A percentile compares a stretch with the other conserved stretches of the same genome.
Evolutionary conservation across 768 basidiomycete species (phyloP).

Genomic region (Suillus clintonianus): DNA sequence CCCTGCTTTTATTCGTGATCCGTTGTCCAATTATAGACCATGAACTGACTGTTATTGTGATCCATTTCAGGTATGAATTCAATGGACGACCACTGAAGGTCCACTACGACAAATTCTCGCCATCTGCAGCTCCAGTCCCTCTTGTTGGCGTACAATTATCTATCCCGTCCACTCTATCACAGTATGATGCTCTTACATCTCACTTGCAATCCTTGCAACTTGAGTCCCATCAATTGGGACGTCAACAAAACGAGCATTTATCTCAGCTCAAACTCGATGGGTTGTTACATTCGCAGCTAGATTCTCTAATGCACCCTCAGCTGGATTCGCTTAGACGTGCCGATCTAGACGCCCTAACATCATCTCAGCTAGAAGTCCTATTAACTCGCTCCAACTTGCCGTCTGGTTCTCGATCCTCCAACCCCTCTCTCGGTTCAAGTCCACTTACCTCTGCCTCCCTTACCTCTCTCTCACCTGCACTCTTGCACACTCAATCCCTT

Average conservation of each 20-base stretch:
- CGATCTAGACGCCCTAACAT: conserved; percentile 25
- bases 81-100: conserved; percentile 88
- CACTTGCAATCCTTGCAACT: conserved; percentile 5
- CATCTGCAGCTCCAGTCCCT: conserved; percentile 30
- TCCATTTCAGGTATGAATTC: conserved; percentile 70
- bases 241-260: conserved; percentile 18
- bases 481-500: conserved; percentile 22
- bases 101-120: conserved; percentile 84
- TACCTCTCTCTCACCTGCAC: conserved; percentile 22
- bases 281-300: conserved; percentile 21
- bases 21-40: not conserved
- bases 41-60: conserved; percentile 6
- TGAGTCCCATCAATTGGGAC: conserved; percentile 9
- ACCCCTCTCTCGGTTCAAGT: not conserved
- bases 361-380: conserved; percentile 30
- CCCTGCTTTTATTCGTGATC: not conserved
- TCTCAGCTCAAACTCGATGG: conserved; percentile 13
- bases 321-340: conserved; percentile 27
- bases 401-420: not conserved
- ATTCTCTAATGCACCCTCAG: conserved; percentile 17
- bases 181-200: conserved; percentile 23
- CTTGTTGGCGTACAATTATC: conserved; percentile 21
- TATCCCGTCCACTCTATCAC: conserved; percentile 13
- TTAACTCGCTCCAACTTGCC: conserved; percentile 17
- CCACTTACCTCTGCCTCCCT: conserved; percentile 19